Evolutionary conservation across 2,329 filamentous ascomycete species (phyloP).

Genomic region (Epichloe amarillans): DNA sequence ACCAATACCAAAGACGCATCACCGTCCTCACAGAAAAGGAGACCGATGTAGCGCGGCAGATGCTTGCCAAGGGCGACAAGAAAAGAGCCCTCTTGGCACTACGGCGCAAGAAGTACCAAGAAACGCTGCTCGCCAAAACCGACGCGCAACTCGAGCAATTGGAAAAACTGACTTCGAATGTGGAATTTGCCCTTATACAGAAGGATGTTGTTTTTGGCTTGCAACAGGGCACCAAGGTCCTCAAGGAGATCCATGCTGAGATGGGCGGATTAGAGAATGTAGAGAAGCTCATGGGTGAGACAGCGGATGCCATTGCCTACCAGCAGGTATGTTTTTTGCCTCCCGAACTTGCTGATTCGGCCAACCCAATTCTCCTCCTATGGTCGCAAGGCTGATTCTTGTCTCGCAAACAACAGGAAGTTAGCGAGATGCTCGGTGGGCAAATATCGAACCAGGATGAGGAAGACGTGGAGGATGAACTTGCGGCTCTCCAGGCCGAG

Average conservation of each 20-base stretch:
- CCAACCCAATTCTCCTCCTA: background rate
- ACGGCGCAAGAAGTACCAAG: slow-evolving; percentile 92
- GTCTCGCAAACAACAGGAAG: slow-evolving; percentile 45
- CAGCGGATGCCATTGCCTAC: slow-evolving; percentile 79
- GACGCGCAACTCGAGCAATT: slow-evolving; percentile 90
- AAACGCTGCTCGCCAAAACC: slow-evolving; percentile 75
- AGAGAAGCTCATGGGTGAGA: slow-evolving; percentile 90
- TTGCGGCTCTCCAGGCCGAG: slow-evolving; percentile 59
- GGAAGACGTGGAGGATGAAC: slow-evolving; percentile 93
- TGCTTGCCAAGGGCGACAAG: slow-evolving; percentile 70
- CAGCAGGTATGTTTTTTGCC: slow-evolving; percentile 50
- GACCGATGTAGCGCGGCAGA: slow-evolving; percentile 71
- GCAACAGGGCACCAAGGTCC: slow-evolving; percentile 78
- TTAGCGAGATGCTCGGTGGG: slow-evolving; percentile 80
- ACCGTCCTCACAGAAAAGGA: slow-evolving; percentile 75
- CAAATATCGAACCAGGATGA: slow-evolving; percentile 90
- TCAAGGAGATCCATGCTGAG: slow-evolving; percentile 84
- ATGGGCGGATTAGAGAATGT: slow-evolving; percentile 92
- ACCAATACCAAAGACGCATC: slow-evolving; percentile 89
- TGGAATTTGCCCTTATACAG: slow-evolving; percentile 93
- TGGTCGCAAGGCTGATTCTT: slow-evolving; percentile 1
- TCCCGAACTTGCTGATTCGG: no score
- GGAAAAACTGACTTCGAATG: slow-evolving; percentile 73
- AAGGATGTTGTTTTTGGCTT: slow-evolving; percentile 91
- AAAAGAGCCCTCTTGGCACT: slow-evolving; percentile 73